Percentiles rank a stretch among this genome's conserved stretches.
Evolutionary conservation across 1,139 yeast species (phyloP).

Genomic region (Kodamaea anthophila): DNA sequence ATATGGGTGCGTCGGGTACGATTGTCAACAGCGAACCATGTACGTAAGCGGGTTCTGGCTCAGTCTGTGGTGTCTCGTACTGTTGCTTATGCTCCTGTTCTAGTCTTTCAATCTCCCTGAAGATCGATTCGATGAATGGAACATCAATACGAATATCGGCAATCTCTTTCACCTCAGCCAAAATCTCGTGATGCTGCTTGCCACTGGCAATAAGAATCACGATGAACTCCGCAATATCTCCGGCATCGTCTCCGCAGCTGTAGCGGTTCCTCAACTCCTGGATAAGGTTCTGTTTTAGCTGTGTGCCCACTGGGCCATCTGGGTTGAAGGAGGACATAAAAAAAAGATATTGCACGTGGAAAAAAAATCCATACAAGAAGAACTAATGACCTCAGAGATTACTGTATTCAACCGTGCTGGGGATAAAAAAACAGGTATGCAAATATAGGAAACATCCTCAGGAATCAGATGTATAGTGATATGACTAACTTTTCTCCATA

Average conservation of each 20-base stretch:
- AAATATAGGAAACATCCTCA: too few species aligned
- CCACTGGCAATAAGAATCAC: constrained; percentile 67
- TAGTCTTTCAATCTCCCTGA: constrained; percentile 47
- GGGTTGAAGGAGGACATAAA: constrained; percentile 29
- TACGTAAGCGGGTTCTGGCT: constrained; percentile 1
- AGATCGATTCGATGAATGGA: constrained; percentile 45
- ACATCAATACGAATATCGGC: constrained; percentile 60
- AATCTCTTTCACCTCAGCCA: constrained; percentile 56
- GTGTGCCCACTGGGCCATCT: constrained; percentile 37
- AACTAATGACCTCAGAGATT: too few species aligned
- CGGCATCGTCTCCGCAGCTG: constrained; percentile 54
- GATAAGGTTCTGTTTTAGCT: constrained; percentile 29
- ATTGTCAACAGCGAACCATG: too few species aligned
- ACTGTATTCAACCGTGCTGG: constrained; percentile 4
- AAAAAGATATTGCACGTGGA: too few species aligned
- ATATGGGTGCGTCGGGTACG: too few species aligned
- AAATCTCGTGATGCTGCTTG: constrained; percentile 58
- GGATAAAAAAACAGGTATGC: constrained; percentile 2
- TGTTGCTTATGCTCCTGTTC: constrained; percentile 9
- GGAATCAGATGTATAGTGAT: too few species aligned
- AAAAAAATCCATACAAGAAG: too few species aligned
- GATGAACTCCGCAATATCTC: constrained; percentile 75
- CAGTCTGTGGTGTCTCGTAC: constrained; percentile 1
- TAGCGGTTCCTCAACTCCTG: constrained; percentile 33
- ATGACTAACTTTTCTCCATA: too few species aligned